Base-by-base conservation (phyloP, 192 early-diverging fungal genomes). In the Radiomyces spectabilis region DNA sequence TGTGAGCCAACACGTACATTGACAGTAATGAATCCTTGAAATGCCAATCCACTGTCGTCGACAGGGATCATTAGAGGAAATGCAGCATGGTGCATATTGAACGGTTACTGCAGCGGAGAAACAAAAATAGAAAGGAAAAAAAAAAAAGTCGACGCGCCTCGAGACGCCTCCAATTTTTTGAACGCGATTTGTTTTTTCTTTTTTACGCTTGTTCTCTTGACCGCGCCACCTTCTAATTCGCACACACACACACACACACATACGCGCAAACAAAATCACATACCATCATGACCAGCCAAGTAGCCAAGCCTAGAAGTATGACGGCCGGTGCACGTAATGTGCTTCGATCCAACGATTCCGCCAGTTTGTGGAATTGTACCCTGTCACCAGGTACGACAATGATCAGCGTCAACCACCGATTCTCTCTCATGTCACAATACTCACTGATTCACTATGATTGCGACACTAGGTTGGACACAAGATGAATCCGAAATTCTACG, bases 311-410 rank as follows among this genome's bases (percentile, higher is more conserved):
- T 29, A 85, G 90, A 26, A 91, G 88, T 59, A 95, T 95, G 92
- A 83, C 85, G 5, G 77, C 79, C 16, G 93, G 93, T 29, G 87
- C 88, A 41, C 81, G 91, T 53, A 95, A 95, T 66, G 82, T 95
- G 31, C 75, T 95, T 48, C 85, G 93, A 30, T 88, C 92, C 4
- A 94, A 94, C 59, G 93, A 95, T 70, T 95, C 93, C 18, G 88
- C 88, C 18, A 89, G 86, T n/a, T 70, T 95, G 19, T 95, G 91
- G 91, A 95, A 95, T 74, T 93, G 87, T 61, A 93, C 93, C 1
- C 75, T 95, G 24, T 92, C 92, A 16, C 93, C 92, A 22, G 85
- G 83, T 81, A 30, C n/a, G n/a, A n/a, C n/a, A n/a, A n/a, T n/a
- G n/a, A n/a, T n/a, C n/a, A n/a, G n/a, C n/a, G n/a, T n/a, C n/a